Evolutionary conservation across 495 filamentous ascomycete species (phyloP).

Genomic region (Lineolata rhizophorae): DNA sequence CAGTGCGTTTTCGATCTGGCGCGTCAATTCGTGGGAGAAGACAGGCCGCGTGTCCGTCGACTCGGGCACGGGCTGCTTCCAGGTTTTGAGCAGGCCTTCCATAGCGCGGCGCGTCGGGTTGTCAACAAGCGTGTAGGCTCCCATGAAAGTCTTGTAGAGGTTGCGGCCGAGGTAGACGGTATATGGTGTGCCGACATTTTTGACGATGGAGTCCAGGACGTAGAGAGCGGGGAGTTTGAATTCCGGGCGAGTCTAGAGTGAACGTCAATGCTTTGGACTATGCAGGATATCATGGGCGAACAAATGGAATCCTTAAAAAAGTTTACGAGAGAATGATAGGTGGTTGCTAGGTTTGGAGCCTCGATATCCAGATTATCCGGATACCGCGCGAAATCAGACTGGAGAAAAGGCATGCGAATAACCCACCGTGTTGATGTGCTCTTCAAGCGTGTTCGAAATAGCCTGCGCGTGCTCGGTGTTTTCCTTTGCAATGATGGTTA

Average conservation of each 20-base stretch:
- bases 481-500: slow-evolving; percentile 90
- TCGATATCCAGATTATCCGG: too few species aligned
- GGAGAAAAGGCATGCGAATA: slow-evolving; percentile 6
- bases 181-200: slow-evolving; percentile 96
- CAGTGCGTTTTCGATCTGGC: slow-evolving; percentile 80
- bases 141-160: slow-evolving; percentile 87
- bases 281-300: too few species aligned
- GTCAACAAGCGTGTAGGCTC: slow-evolving; percentile 78
- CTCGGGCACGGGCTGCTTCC: slow-evolving; percentile 90
- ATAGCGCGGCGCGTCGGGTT: slow-evolving; percentile 59
- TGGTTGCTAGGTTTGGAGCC: too few species aligned
- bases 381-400: slow-evolving; percentile 9
- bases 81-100: slow-evolving; percentile 93
- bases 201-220: slow-evolving; percentile 92
- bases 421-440: slow-evolving; percentile 86
- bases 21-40: slow-evolving; percentile 63
- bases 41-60: slow-evolving; percentile 75
- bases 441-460: slow-evolving; percentile 71
- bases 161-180: slow-evolving; percentile 81
- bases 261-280: too few species aligned
- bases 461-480: slow-evolving; percentile 84
- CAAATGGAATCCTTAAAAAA: too few species aligned
- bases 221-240: slow-evolving; percentile 91
- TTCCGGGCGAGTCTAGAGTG: slow-evolving; percentile 54
- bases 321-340: too few species aligned